These are phyloP conservation scores for Fomitiporia mediterranea DNA, from an alignment of 1,284 basidiomycete species.

Conservation along the genomic window DNA sequence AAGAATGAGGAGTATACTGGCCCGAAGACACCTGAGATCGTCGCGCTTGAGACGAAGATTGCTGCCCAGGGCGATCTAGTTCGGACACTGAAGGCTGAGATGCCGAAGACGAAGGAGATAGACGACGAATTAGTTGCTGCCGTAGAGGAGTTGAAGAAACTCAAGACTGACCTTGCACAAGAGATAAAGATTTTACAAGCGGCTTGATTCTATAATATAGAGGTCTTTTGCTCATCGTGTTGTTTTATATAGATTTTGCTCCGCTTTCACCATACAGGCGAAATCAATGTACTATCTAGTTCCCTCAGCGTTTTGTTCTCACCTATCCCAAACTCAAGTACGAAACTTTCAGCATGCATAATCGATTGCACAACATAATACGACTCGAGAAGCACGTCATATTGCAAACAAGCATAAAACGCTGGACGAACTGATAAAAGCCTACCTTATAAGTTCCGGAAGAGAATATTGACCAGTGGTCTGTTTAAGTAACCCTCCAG, in stretches of 20 bases:
- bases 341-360: too few relatives aligned
- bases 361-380: not conserved
- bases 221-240: not conserved
- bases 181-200: slow-evolving; percentile 10
- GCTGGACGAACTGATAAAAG: not conserved
- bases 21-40: slow-evolving; percentile 60
- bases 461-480: too few relatives aligned
- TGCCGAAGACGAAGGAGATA: slow-evolving; percentile 60
- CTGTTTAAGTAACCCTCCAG: too few relatives aligned
- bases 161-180: slow-evolving; percentile 58
- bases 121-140: slow-evolving; percentile 44
- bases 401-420: not conserved
- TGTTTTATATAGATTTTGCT: slow-evolving; percentile 1
- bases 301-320: too few relatives aligned
- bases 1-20: slow-evolving; percentile 31
- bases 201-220: not conserved
- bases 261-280: too few relatives aligned
- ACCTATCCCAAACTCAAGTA: too few relatives aligned
- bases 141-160: slow-evolving; percentile 43
- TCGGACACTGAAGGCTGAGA: slow-evolving; percentile 56
- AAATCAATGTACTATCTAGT: too few relatives aligned
- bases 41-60: slow-evolving; percentile 66
- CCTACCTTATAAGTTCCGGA: too few relatives aligned
- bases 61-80: slow-evolving; percentile 71
- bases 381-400: not conserved